phyloP scores from a whole-genome alignment of 2,329 filamentous ascomycete genomes.

The Ophiocordyceps robertsii region DNA sequence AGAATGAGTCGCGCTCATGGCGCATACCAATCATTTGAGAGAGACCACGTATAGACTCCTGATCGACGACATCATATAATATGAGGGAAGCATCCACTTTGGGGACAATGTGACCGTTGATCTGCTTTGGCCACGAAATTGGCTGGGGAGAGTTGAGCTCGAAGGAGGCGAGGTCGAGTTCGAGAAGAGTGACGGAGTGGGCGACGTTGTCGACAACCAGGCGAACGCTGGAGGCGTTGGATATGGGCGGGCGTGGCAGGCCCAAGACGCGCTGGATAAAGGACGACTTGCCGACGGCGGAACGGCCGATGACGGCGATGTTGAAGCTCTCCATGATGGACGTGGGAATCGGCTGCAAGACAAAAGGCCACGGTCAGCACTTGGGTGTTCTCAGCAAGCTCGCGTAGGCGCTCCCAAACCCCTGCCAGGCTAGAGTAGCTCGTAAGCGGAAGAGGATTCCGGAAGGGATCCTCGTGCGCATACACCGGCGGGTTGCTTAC shows the following conservation, averaged over 20 bases:
- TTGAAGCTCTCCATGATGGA: slow-evolving; percentile 45
- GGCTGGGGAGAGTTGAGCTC: slow-evolving; percentile 42
- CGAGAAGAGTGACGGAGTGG: slow-evolving; percentile 47
- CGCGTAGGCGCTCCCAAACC: too few relatives aligned
- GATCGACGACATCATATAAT: slow-evolving; percentile 76
- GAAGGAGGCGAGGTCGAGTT: slow-evolving; percentile 53
- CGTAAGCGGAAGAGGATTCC: too few relatives aligned
- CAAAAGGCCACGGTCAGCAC: not conserved
- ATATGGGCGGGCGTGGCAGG: slow-evolving; percentile 35
- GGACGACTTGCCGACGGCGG: slow-evolving; percentile 54
- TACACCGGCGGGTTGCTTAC: slow-evolving; percentile 13
- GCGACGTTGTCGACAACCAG: slow-evolving; percentile 44
- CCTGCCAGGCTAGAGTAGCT: too few relatives aligned
- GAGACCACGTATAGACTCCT: slow-evolving; percentile 59
- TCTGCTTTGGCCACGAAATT: slow-evolving; percentile 54
- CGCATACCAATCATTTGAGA: slow-evolving; percentile 59
- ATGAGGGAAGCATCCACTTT: slow-evolving; percentile 72
- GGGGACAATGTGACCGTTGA: slow-evolving; percentile 58
- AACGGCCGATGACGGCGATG: slow-evolving; percentile 53
- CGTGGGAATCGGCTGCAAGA: slow-evolving; percentile 14
- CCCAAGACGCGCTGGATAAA: slow-evolving; percentile 52
- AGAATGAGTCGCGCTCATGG: not conserved
- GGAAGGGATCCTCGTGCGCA: too few relatives aligned
- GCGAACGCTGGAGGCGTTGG: slow-evolving; percentile 41
- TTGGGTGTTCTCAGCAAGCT: too few relatives aligned